Evolutionary conservation across 164 flowering plant genomes (phyloP), one percentile per base, ranked within the genome.

Genomic region (Euptelea pleiosperma): DNA sequence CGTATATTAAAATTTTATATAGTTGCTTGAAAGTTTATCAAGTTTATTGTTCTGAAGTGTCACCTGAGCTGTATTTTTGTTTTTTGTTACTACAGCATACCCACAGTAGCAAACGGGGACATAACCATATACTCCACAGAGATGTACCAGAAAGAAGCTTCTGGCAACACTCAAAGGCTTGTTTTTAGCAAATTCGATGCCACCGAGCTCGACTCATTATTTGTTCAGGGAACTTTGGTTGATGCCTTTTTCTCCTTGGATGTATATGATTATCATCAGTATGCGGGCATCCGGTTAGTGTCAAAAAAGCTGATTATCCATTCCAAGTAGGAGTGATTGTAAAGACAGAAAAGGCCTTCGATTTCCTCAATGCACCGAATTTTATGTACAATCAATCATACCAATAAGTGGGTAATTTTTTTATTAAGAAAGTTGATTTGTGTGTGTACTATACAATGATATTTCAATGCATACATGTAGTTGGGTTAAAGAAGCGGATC

Each of bases 231-330:
- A 44, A 66, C 66, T 42, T 55, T 68, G 1, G 51, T 93, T 22
- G 97, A 88, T 66, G 87, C 82, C 16, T 84, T 58, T 61, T 71
- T 93, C 69, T 73, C 85, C 47, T 53, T 93, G 61, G 96, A 79
- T 53, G 71, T 75, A 28, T 92, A 85, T 59, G 96, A 85, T 73
- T 89, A 80, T 69, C 87, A 77, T 52, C 85, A 81, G 67, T 65
- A 41, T 64, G 91, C 95, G 25, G 96, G 98, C 57, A 80, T 92
- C 41, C 76, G 91, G 35, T 39, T 73, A 52, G 76, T 73, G n/a
- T 73, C 73, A 0, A 77, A 78, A 16, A 78, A 73, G 59, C 56
- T 83, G 67, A 66, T 70, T 24, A 53, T 82, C 31, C 70, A 71
- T 43, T 69, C 72, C 10, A 42, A 66, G 9, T 73, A 47, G 57